phyloP scores from a whole-genome alignment of 2,329 filamentous ascomycete genomes.

The Botrytis fabae region DNA sequence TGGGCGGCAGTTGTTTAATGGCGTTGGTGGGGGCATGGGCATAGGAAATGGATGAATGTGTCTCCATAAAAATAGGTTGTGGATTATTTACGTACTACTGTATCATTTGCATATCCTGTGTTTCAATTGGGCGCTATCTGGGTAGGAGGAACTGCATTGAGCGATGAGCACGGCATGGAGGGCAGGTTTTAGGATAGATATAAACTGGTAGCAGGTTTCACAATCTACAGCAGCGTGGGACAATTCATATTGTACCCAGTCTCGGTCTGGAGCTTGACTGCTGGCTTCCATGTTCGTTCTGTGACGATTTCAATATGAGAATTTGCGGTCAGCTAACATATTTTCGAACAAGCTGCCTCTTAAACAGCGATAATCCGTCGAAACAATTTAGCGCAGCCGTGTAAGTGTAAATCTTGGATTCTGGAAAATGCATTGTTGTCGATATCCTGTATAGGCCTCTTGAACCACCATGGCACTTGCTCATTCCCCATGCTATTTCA shows the following conservation, averaged over 20 bases:
- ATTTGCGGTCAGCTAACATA: neutral
- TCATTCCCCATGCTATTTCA: neutral
- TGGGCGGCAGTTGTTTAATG: conserved; percentile 62
- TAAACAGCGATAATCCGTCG: neutral
- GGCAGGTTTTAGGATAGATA: neutral
- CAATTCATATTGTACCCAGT: neutral
- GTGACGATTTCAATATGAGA: neutral
- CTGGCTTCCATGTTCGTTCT: neutral
- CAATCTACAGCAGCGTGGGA: neutral
- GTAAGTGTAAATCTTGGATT: neutral
- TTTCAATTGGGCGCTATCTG: neutral
- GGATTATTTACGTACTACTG: neutral
- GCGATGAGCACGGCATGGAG: neutral
- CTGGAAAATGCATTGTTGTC: neutral
- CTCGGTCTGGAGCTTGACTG: neutral
- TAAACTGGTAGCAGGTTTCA: neutral
- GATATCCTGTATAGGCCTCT: neutral
- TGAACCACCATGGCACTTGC: neutral
- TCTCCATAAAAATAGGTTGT: neutral
- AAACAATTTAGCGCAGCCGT: neutral
- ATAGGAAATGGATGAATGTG: conserved; percentile 17
- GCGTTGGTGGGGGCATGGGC: conserved; percentile 68
- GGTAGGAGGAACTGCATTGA: conserved; percentile 1
- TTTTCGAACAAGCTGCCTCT: neutral
- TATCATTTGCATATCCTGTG: neutral